Conservation (phyloP, 2,329 filamentous ascomycete species). For the Mycosphaerella arachidis region DNA sequence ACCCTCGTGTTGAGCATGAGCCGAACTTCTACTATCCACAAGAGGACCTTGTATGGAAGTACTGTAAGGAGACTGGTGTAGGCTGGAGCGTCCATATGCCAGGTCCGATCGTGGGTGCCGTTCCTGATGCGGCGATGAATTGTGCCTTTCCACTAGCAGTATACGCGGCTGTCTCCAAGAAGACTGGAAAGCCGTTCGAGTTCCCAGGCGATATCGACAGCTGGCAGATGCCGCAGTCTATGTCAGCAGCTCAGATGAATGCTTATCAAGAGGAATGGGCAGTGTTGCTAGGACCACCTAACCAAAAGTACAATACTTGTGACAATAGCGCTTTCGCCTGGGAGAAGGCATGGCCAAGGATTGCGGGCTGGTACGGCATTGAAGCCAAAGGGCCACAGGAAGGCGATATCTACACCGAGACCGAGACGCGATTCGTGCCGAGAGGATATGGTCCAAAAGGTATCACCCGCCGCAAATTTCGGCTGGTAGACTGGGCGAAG, state of each 20-base stretch:
- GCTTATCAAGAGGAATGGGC: slow-evolving; percentile 50
- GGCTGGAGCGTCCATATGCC: slow-evolving; percentile 48
- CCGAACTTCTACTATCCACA: slow-evolving; percentile 55
- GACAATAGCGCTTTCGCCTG: slow-evolving; percentile 47
- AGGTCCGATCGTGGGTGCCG: slow-evolving; percentile 41
- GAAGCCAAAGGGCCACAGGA: slow-evolving; percentile 27
- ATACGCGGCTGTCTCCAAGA: slow-evolving; percentile 46
- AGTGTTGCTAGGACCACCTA: slow-evolving; percentile 38
- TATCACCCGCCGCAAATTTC: slow-evolving; percentile 26
- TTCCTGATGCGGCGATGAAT: slow-evolving; percentile 51
- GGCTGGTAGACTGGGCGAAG: slow-evolving; percentile 43
- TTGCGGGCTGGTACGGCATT: slow-evolving; percentile 45
- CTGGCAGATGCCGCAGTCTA: slow-evolving; percentile 44
- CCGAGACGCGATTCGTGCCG: slow-evolving; percentile 24
- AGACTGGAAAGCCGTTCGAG: slow-evolving; percentile 39
- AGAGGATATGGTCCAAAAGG: slow-evolving; percentile 28
- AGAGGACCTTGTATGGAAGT: slow-evolving; percentile 47
- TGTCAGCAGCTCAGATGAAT: slow-evolving; percentile 44
- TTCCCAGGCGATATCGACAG: slow-evolving; percentile 43
- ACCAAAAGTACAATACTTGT: slow-evolving; percentile 49
- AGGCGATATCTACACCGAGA: slow-evolving; percentile 23
- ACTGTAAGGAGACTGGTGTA: slow-evolving; percentile 36
- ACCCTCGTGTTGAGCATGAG: slow-evolving; percentile 41
- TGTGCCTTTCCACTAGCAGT: slow-evolving; percentile 46
- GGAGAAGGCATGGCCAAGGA: slow-evolving; percentile 47